phyloP scores from a whole-genome alignment of 129 eudicot species.

The Artemisia tridentata region DNA sequence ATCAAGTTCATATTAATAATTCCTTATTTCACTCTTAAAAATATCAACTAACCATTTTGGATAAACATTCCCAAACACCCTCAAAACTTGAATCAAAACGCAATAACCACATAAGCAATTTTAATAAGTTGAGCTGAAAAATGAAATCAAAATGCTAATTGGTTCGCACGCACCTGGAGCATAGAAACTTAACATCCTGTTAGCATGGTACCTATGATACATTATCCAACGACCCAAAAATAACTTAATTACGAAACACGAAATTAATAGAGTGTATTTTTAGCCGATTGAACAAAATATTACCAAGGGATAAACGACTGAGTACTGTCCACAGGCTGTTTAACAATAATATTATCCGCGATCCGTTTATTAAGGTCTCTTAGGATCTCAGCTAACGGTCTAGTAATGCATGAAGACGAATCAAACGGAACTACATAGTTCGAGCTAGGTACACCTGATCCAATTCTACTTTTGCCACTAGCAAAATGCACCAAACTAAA shows the following conservation, averaged over 20 bases:
- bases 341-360: conserved; percentile 68
- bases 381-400: conserved; percentile 81
- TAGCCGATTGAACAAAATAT: not conserved
- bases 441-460: conserved; percentile 49
- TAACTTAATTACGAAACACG: not conserved
- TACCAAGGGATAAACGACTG: conserved; percentile 69
- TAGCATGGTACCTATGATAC: conserved; percentile 79
- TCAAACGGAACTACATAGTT: conserved; percentile 94
- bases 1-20: no score
- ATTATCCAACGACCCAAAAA: not conserved
- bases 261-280: not conserved
- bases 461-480: conserved; percentile 16
- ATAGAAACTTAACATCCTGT: conserved; percentile 92
- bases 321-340: conserved; percentile 5
- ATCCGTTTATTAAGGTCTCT: conserved; percentile 91
- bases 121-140: not conserved
- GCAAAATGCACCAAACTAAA: not conserved
- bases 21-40: no score
- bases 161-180: conserved; percentile 69
- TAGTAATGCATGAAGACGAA: conserved; percentile 63
- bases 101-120: no score
- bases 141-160: not conserved
- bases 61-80: no score
- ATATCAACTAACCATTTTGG: no score
- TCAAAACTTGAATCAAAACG: no score